phyloP scores from a whole-genome alignment of 1,139 yeast species.

The Geotrichum australiense region DNA sequence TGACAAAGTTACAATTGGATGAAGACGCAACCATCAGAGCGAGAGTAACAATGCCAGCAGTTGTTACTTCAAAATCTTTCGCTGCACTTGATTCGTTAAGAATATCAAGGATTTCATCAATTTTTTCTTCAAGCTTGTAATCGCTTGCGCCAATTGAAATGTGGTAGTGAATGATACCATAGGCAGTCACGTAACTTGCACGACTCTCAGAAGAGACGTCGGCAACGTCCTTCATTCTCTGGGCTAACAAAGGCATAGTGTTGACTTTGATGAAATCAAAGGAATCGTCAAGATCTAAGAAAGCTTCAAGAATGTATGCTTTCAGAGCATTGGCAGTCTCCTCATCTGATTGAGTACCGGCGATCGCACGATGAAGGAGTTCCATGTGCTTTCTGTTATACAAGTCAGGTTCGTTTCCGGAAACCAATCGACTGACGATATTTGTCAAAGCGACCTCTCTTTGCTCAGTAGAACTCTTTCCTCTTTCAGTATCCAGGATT shows the following conservation, averaged over 20 bases:
- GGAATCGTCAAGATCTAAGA: conserved; percentile 28
- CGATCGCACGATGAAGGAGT: conserved; percentile 26
- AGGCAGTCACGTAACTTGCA: conserved; percentile 27
- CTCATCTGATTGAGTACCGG: conserved; percentile 28
- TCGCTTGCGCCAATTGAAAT: conserved; percentile 34
- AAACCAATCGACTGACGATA: conserved; percentile 26
- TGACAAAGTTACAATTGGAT: conserved; percentile 23
- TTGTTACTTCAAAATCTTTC: conserved; percentile 27
- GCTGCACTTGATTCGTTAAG: conserved; percentile 29
- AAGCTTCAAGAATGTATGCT: conserved; percentile 27
- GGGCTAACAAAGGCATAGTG: conserved; percentile 21
- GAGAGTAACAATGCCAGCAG: conserved; percentile 32
- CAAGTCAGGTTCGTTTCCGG: conserved; percentile 32
- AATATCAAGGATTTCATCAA: conserved; percentile 26
- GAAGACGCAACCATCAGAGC: conserved; percentile 25
- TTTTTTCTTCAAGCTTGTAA: conserved; percentile 30
- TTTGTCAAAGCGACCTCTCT: conserved; percentile 32
- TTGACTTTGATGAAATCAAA: conserved; percentile 22
- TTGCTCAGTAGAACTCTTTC: conserved; percentile 30
- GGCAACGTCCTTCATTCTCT: conserved; percentile 17
- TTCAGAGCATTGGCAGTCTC: conserved; percentile 31
- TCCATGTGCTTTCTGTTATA: conserved; percentile 23
- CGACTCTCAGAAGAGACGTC: conserved; percentile 20
- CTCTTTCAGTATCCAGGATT: conserved; percentile 28
- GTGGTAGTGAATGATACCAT: conserved; percentile 30